A percentile compares a stretch with the other conserved stretches of the same genome.
Conservation (phyloP, 177 flowering plant species). For the Vitis hybrid region DNA sequence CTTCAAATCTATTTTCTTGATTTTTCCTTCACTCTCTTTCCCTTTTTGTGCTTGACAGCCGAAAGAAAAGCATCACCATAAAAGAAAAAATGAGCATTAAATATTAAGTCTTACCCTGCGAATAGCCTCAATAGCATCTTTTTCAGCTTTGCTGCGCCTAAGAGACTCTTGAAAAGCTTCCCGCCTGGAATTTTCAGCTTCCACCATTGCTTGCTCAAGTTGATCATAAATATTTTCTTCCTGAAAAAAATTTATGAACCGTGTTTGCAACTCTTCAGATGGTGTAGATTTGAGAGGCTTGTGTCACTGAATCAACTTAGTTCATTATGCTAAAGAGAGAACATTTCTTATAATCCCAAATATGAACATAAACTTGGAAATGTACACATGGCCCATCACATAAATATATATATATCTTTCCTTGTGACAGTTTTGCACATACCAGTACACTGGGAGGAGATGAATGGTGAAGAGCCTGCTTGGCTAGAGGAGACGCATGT, state of each 20-base stretch:
- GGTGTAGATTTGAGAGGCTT: neutral
- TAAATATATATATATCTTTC: neutral
- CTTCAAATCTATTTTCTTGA: neutral
- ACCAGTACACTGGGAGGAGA: constrained; percentile 50
- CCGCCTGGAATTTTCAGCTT: constrained; percentile 49
- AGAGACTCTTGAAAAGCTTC: constrained; percentile 60
- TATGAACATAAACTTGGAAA: neutral
- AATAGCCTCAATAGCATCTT: constrained; percentile 57
- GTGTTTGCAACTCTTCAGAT: constrained; percentile 1
- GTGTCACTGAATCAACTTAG: neutral
- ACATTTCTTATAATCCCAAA: neutral
- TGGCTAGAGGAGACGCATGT: constrained; percentile 4
- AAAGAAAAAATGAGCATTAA: neutral
- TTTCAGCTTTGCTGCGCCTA: constrained; percentile 68
- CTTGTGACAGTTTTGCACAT: constrained; percentile 12
- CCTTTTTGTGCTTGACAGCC: neutral
- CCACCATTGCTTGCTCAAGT: constrained; percentile 49
- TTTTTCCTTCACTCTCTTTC: neutral
- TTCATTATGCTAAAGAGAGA: neutral
- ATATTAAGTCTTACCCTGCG: constrained; percentile 40
- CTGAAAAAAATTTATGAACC: constrained; percentile 30
- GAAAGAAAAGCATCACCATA: neutral
- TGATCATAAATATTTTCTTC: constrained; percentile 44
- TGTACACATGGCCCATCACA: neutral
- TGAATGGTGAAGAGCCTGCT: constrained; percentile 17